Evolutionary conservation across 306 rosid species (phyloP).

Genomic region (Vicia sativa): DNA sequence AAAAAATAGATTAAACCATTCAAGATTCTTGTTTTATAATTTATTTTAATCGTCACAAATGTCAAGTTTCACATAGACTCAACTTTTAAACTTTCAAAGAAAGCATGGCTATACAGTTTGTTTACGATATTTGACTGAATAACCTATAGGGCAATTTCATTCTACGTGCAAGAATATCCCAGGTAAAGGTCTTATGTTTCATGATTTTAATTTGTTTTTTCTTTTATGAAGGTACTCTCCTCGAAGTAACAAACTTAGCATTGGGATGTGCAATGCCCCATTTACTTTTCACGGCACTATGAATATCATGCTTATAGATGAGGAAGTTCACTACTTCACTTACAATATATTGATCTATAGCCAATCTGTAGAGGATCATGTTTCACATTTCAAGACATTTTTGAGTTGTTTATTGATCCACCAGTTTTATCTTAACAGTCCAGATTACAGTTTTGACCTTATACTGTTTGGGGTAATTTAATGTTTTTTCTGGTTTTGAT

Average conservation of each 20-base stretch:
- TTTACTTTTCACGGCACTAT: not conserved
- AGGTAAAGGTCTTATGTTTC: not conserved
- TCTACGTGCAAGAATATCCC: no score
- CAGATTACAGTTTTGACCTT: not conserved
- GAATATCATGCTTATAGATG: not conserved
- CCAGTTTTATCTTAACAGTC: not conserved
- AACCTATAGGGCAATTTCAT: no score
- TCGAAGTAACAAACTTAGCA: not conserved
- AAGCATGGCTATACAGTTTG: not conserved
- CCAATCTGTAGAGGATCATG: not conserved
- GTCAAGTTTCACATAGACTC: not conserved
- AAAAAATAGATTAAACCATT: no score
- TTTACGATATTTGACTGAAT: not conserved
- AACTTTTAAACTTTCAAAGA: not conserved
- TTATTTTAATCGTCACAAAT: not conserved
- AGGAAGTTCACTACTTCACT: not conserved
- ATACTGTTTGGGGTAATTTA: not conserved
- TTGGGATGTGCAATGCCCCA: not conserved
- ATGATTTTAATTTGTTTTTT: not conserved
- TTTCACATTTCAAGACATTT: not conserved
- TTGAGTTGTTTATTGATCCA: not conserved
- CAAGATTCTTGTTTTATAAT: not conserved
- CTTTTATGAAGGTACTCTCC: not conserved
- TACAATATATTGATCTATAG: not conserved
- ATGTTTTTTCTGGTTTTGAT: not conserved